phyloP scores from a whole-genome alignment of 192 early-diverging fungal genomes.

The Lobosporangium transversale region DNA sequence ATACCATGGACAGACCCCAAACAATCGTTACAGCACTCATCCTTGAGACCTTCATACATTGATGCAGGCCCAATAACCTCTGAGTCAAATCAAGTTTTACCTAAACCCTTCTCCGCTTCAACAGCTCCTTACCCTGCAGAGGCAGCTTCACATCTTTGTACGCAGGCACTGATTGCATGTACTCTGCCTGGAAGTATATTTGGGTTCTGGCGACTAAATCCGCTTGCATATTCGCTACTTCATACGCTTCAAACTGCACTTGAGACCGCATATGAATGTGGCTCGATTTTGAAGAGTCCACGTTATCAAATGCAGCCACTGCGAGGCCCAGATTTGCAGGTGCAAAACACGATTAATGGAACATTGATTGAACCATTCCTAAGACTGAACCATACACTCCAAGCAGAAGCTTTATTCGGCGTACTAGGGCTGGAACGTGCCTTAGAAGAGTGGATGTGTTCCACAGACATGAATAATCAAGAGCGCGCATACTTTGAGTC shows the following conservation, averaged over 20 bases:
- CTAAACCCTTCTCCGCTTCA: neutral
- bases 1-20: constrained; percentile 16
- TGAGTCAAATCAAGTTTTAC: neutral
- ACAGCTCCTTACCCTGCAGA: neutral
- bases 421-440: constrained; percentile 15
- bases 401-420: constrained; percentile 2
- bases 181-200: constrained; percentile 21
- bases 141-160: neutral
- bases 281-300: constrained; percentile 13
- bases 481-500: neutral
- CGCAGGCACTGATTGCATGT: constrained; percentile 34
- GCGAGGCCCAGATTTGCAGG: neutral
- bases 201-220: constrained; percentile 35
- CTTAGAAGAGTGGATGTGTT: constrained; percentile 31
- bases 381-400: constrained; percentile 19
- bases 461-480: neutral
- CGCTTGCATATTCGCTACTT: constrained; percentile 16
- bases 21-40: neutral
- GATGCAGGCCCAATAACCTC: neutral
- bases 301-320: constrained; percentile 15
- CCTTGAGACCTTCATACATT: too few relatives aligned
- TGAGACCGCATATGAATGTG: constrained; percentile 10
- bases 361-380: constrained; percentile 22
- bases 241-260: constrained; percentile 9
- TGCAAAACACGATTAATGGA: constrained; percentile 18